Evolutionary conservation across 179 eudicot genomes (phyloP), one percentile per base, ranked within the genome.

Genomic region (Spinacia oleracea): DNA sequence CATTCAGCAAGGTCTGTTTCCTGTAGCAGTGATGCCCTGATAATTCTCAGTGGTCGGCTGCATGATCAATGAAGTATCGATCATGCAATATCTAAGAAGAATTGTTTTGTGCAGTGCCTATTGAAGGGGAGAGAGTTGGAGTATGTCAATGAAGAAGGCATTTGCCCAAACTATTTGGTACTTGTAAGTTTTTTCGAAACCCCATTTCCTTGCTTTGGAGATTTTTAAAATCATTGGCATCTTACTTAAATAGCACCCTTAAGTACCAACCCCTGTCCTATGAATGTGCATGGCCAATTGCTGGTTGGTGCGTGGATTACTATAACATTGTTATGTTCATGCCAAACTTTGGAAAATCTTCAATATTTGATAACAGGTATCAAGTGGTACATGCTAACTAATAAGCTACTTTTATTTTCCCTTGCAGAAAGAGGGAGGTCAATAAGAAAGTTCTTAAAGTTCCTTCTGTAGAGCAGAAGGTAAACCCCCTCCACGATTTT

Each of bases 391-490:
- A 70, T 73, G 65, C 73, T 76, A n/a, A 68, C 35, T 73, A 32
- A 31, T 70, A 20, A 25, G 42, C 51, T 77, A 65, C 38, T 69
- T 56, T 32, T 84, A 46, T 78, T 59, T 77, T 50, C 69, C 40
- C 23, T 82, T 86, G 88, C 91, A 96, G 99, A 81, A 96, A 92
- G 87, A 91, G 99, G 85, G 98, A 83, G 85, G 99, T 96, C 65
- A 96, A 93, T 83, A 96, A 96, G 85, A 96, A 96, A 85, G 99
- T 96, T 86, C 98, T 93, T 42, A 96, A 92, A 85, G 98, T 96
- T 88, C 99, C 98, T 72, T 89, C 96, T 15, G 78, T 96, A 71
- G 99, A 96, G 75, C 98, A 92, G 83, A 96, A 96, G 92, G 99
- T 93, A 86, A 60, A 12, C 50, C 69, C 43, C 42, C 72, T 70